A percentile compares a stretch with the other conserved stretches of the same genome.
Evolutionary conservation across 441 rosid genomes (phyloP).

Genomic region (Capsella rubella): DNA sequence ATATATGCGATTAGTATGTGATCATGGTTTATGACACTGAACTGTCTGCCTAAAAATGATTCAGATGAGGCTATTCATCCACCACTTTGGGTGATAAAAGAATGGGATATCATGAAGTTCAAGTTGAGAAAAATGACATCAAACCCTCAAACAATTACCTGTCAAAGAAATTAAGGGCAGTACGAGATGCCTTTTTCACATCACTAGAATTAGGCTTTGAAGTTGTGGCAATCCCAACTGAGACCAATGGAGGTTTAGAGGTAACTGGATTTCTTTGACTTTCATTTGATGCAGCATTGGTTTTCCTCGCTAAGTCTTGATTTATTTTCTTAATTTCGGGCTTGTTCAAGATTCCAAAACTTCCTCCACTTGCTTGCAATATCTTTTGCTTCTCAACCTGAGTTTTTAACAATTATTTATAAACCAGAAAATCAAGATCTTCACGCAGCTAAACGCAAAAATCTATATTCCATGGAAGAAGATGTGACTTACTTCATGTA

Average conservation of each 20-base stretch:
- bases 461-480: constrained; percentile 1
- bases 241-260: constrained; percentile 43
- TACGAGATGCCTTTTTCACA: constrained; percentile 56
- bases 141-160: constrained; percentile 54
- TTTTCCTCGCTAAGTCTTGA: constrained; percentile 40
- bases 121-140: constrained; percentile 11
- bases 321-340: constrained; percentile 53
- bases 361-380: constrained; percentile 68
- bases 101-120: constrained; percentile 3
- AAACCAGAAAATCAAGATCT: constrained; percentile 19
- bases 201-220: constrained; percentile 51
- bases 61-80: not conserved
- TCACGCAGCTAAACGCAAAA: constrained; percentile 15
- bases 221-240: constrained; percentile 38
- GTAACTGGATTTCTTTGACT: constrained; percentile 45
- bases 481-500: constrained; percentile 77
- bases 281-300: constrained; percentile 40
- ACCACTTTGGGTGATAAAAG: not conserved
- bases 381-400: constrained; percentile 93
- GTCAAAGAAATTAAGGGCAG: constrained; percentile 69
- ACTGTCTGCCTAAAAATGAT: not conserved
- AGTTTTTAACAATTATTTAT: constrained; percentile 7
- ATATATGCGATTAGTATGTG: constrained; percentile 18
- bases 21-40: constrained; percentile 29
- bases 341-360: constrained; percentile 46